Evolutionary conservation across 2,329 filamentous ascomycete genomes (phyloP), one percentile per base, ranked within the genome.

Genomic region (Monilinia aucupariae): DNA sequence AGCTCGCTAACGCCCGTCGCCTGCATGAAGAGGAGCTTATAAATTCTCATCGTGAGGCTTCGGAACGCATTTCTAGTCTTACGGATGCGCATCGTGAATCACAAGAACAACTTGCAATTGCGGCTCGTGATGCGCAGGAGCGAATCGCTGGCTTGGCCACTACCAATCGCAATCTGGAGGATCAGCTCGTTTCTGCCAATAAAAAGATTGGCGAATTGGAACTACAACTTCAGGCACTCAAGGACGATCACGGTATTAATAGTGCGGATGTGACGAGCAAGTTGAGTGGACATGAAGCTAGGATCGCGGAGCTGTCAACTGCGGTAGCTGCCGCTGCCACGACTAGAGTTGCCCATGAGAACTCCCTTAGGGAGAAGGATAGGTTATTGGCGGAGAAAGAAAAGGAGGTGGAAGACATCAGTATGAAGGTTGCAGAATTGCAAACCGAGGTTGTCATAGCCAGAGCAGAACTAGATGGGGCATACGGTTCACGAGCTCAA

Each of bases 381-480:
- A 63, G 66, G 49, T 63, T 64, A 32, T 27, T 71, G n/a, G 69
- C 72, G 13, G 75, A 75, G 41, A 73, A 80, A 59, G 79, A 81
- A 63, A 72, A 74, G n/a, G 81, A 84, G 67, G 74, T 82, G 70
- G 74, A 78, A n/a, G 75, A 77, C 8, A 76, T 88, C 45, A 86
- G 88, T 71, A 79, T 81, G 62, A 84, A 89, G 70, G 79, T 89
- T 58, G 85, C 88, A 4, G 80, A 84, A 59, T 78, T 88, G 7
- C 86, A 85, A 43, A 90, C 87, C 2, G 87, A 97, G 78, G 82
- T 97, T 49, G 96, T 93, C n/a, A 88, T 97, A 68, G 91, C 90
- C 32, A 85, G 86, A 72, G 91, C 92, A 60, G 93, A 97, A 75
- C 89, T 97, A 32, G 94, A 96, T 70, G 91, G 91, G 66, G 96